Evolutionary conservation across 108 stramenopile genomes (phyloP).

Genomic region (Skeletonema grethae): DNA sequence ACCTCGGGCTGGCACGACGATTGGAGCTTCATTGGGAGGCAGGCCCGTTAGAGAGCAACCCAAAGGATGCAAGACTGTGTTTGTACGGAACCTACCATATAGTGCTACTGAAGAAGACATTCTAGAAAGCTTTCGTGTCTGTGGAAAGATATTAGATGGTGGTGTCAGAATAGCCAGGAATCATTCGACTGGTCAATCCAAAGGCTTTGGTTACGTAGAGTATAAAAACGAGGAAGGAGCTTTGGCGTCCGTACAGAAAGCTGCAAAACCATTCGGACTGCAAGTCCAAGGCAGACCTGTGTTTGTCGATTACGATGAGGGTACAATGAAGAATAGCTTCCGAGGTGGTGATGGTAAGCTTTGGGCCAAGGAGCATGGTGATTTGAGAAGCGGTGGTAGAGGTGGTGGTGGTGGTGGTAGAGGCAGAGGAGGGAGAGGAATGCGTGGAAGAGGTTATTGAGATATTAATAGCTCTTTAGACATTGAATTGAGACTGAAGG

Average conservation of each 20-base stretch:
- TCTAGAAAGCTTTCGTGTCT: constrained; percentile 55
- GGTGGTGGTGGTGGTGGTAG: constrained; percentile 5
- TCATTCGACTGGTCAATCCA: constrained; percentile 57
- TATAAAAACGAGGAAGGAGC: constrained; percentile 68
- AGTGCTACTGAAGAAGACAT: constrained; percentile 84
- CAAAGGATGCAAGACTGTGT: constrained; percentile 74
- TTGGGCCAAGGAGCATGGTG: constrained; percentile 59
- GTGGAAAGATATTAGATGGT: constrained; percentile 58
- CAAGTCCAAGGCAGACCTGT: constrained; percentile 55
- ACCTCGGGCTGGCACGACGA: constrained; percentile 44
- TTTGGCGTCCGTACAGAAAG: constrained; percentile 55
- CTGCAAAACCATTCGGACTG: constrained; percentile 55
- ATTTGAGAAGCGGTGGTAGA: constrained; percentile 6
- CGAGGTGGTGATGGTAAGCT: constrained; percentile 63
- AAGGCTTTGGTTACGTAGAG: constrained; percentile 85
- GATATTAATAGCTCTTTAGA: too few relatives aligned
- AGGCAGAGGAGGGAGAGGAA: constrained; percentile 3
- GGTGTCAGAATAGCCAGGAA: constrained; percentile 81
- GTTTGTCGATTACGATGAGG: constrained; percentile 81
- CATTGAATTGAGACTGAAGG: not conserved
- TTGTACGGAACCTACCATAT: constrained; percentile 94
- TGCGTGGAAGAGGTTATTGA: too few relatives aligned
- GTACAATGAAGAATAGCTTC: constrained; percentile 73
- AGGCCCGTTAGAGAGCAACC: constrained; percentile 46
- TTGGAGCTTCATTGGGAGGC: constrained; percentile 16